Evolutionary conservation across 805 yeast species (phyloP), one percentile per base, ranked within the genome.

Genomic region (Osmozyma mogii): DNA sequence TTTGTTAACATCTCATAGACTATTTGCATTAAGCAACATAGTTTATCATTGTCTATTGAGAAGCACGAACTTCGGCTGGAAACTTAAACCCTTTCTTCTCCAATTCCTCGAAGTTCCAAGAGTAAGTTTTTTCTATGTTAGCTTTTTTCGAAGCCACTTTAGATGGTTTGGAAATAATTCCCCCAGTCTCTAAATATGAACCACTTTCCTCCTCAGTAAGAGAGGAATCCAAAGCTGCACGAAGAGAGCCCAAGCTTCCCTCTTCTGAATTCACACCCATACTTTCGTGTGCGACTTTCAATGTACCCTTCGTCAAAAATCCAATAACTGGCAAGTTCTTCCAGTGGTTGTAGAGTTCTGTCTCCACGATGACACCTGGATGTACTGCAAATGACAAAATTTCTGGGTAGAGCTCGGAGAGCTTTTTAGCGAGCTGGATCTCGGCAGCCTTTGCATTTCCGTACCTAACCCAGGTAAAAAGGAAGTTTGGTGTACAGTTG

Each of bases 281-380:
- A 10, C 40, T n/a, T 4, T 31, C 19, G 15, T 44, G 45, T 3
- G 33, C 27, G 3, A 41, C 32, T 13, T 36, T 30, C 22, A 50
- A 44, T 6, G 39, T 26, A 1, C 33, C 30, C 22, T 34, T 43
- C 12, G 49, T 30, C 5, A 50, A 20, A 6, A 33, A 34, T 8
- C 58, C 60, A 5, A 55, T 9, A 8, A 44, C 28, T 3, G 54
- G 51, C 28, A 51, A 24, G 12, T 32, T 39, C 25, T 40, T 49
- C 57, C 56, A 52, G 34, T 49, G 36, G 29, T 46, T 45, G 38
- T 53, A 60, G 15, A 61, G 46, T 17, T 41, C 55, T 2, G 68
- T 58, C 5, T 47, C 53, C 11, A 56, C 34, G 27, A 61, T 45
- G 4, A 58, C 41, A 1, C 68, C 68, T 2, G 68, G 68, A 29